A percentile compares a stretch with the other conserved stretches of the same genome.
phyloP scores from a whole-genome alignment of 2,329 filamentous ascomycete genomes.

The Alternaria viburni region DNA sequence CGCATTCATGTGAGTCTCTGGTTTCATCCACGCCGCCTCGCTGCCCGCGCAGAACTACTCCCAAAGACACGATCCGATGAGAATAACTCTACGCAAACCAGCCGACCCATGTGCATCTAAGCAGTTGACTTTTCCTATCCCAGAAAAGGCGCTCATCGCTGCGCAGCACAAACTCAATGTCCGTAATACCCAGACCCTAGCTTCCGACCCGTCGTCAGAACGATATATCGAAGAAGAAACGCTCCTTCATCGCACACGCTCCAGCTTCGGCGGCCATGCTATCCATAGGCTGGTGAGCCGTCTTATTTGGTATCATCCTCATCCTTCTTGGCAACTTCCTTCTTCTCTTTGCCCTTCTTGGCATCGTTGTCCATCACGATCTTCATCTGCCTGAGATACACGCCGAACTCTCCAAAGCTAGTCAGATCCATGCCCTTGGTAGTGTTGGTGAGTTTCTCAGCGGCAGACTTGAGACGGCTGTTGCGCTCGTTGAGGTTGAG shows the following conservation, averaged over 20 bases:
- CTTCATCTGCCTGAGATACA: slow-evolving; percentile 19
- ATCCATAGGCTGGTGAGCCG: not conserved
- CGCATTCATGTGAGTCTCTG: not conserved
- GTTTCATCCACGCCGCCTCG: not conserved
- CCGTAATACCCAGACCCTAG: not conserved
- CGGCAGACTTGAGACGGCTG: slow-evolving; percentile 19
- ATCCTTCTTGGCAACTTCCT: not conserved
- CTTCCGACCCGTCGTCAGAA: not conserved
- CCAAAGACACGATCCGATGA: not conserved
- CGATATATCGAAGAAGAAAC: not conserved
- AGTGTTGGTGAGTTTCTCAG: slow-evolving; percentile 7
- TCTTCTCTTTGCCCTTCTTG: not conserved
- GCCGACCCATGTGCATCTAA: not conserved
- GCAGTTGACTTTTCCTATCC: not conserved
- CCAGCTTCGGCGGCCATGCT: not conserved
- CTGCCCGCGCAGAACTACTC: too few relatives aligned
- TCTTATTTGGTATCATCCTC: not conserved
- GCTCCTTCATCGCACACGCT: not conserved
- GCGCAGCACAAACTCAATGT: not conserved
- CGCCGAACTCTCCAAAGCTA: slow-evolving; percentile 36
- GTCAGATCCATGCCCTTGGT: slow-evolving; percentile 23
- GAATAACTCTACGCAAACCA: not conserved
- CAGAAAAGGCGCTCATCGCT: not conserved
- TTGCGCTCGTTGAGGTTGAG: slow-evolving; percentile 23
- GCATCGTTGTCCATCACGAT: slow-evolving; percentile 15